Evolutionary conservation across 2,329 filamentous ascomycete genomes (phyloP), one percentile per base, ranked within the genome.

Genomic region (Metarhizium brunneum): DNA sequence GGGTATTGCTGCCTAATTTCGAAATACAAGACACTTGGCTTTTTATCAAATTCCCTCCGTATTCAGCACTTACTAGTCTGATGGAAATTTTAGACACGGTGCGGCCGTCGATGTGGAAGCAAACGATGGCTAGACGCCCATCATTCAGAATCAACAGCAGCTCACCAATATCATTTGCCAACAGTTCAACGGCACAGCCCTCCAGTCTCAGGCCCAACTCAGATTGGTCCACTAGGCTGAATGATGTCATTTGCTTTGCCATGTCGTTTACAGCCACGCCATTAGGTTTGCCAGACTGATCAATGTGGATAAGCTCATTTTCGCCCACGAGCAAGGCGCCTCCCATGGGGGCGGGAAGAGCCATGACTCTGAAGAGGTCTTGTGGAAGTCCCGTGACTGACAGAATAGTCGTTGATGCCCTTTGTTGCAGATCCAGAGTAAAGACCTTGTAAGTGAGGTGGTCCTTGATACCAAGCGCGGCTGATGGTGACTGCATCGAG

Each of bases 231-330:
- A 83, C 81, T 68, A 99, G 84, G 52, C 86, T 83, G 64, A 96
- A 97, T 0, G 87, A 82, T 2, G 92, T 96, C 60, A 84, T 83
- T 58, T 88, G 83, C 68, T 86, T 90, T 4, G 92, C 87, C 72
- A 96, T 95, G 38, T 90, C 82, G 66, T 99, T 99, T 60, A 99
- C 89, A 4, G 88, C 92, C 57, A 97, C 87, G 2, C 91, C 92
- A 65, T 90, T 96, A 13, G 91, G 83, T 69, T 95, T 96, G 35
- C 94, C 94, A 11, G 90, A 90, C 76, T 99, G 94, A 66, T 97
- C 92, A 61, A 99, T 85, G 69, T 99, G 94, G 58, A 99, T 88
- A 59, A 99, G 72, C 67, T 96, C 91, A 67, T 99, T 97, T 50
- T 82, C 80, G 32, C 94, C 95, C 20, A 97, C 75, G 16, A 99